A percentile compares a stretch with the other conserved stretches of the same genome.
phyloP scores from a whole-genome alignment of 106 monocot species.

The Gastrodia elata region DNA sequence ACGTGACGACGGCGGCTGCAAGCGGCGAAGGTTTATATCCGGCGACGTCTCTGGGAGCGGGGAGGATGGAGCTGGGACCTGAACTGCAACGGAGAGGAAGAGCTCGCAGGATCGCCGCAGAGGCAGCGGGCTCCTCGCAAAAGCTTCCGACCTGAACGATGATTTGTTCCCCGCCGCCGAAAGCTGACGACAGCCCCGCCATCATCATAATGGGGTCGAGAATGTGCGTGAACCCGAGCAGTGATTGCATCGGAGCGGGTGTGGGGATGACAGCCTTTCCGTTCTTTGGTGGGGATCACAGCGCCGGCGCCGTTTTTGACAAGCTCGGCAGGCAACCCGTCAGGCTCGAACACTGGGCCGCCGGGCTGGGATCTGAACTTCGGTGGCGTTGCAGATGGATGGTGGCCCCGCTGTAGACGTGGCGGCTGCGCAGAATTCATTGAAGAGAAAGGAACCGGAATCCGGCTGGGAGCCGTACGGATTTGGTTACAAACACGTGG shows the following conservation, averaged over 20 bases:
- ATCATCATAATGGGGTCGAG: slow-evolving; percentile 11
- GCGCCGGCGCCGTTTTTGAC: slow-evolving; percentile 32
- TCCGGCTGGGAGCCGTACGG: slow-evolving; percentile 18
- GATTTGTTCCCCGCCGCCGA: slow-evolving; percentile 27
- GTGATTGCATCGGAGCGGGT: slow-evolving; percentile 21
- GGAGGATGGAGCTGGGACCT: slow-evolving; percentile 65
- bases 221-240: slow-evolving; percentile 34
- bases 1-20: slow-evolving; percentile 42
- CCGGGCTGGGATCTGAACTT: slow-evolving; percentile 58
- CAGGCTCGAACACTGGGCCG: slow-evolving; percentile 19
- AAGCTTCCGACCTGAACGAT: slow-evolving; percentile 77
- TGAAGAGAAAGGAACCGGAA: slow-evolving; percentile 57
- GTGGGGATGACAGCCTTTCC: slow-evolving; percentile 31
- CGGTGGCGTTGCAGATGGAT: slow-evolving; percentile 7
- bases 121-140: slow-evolving; percentile 23
- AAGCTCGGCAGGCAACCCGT: slow-evolving; percentile 14
- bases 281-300: too few species aligned
- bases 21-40: slow-evolving; percentile 49
- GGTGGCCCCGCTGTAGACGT: slow-evolving; percentile 4
- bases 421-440: slow-evolving; percentile 17
- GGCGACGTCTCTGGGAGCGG: slow-evolving; percentile 42
- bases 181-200: background rate
- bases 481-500: slow-evolving; percentile 39
- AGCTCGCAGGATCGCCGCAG: slow-evolving; percentile 33
- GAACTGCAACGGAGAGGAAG: slow-evolving; percentile 51